These are phyloP conservation scores for Salvia rosmarinus DNA, from an alignment of 257 asterid genomes.

Conservation along the genomic window DNA sequence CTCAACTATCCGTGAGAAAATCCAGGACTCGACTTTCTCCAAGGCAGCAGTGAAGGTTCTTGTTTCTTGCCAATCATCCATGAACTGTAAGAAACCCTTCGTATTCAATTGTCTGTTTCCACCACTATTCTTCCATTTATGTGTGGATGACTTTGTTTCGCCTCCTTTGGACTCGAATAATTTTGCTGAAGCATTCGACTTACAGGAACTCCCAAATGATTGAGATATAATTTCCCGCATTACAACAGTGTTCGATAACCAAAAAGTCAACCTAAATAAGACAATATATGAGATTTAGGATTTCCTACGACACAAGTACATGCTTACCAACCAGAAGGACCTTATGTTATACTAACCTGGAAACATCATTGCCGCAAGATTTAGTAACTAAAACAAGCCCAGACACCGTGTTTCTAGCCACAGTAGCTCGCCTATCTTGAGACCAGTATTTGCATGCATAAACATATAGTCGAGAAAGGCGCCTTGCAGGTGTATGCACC, in stretches of 20 bases:
- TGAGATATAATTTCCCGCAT: conserved; percentile 81
- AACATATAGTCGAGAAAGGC: conserved; percentile 80
- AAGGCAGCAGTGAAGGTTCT: conserved; percentile 77
- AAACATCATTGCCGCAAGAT: conserved; percentile 89
- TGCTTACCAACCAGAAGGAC: conserved; percentile 26
- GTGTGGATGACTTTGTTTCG: conserved; percentile 43
- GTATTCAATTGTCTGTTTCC: conserved; percentile 51
- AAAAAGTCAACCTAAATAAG: conserved; percentile 73
- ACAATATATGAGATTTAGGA: conserved; percentile 28
- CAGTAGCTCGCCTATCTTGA: conserved; percentile 73
- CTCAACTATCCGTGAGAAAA: conserved; percentile 88
- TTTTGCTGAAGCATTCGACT: conserved; percentile 52
- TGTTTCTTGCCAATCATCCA: conserved; percentile 96
- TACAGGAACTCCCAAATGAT: conserved; percentile 80
- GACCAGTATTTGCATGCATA: conserved; percentile 88
- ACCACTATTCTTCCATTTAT: conserved; percentile 44
- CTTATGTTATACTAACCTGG: conserved; percentile 59
- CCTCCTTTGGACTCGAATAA: conserved; percentile 48
- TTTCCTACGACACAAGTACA: conserved; percentile 30
- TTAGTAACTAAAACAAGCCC: conserved; percentile 86
- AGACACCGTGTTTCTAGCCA: conserved; percentile 82
- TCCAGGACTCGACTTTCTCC: conserved; percentile 92
- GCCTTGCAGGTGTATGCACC: conserved; percentile 95
- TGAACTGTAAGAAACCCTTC: conserved; percentile 56
- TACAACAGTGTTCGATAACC: conserved; percentile 89